phyloP scores from a whole-genome alignment of 1,284 basidiomycete species.

The Lentinula novae-zelandiae region DNA sequence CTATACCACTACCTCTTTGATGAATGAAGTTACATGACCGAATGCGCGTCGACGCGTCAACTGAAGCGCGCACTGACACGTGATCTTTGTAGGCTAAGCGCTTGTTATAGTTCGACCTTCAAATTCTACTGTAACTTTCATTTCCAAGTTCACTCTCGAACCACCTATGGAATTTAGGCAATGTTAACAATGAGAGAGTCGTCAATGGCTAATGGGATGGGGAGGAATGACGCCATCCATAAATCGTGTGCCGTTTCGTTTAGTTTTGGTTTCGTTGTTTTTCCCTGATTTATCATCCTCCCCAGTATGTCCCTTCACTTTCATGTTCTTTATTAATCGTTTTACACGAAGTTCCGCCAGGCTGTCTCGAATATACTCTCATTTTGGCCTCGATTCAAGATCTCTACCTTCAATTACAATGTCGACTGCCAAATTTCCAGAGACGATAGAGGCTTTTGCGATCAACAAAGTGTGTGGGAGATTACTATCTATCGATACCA shows the following conservation, averaged over 20 bases:
- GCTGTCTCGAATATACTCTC: not conserved
- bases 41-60: no score
- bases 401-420: not conserved
- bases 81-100: no score
- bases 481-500: not conserved
- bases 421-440: not conserved
- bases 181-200: not conserved
- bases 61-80: no score
- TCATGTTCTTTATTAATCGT: not conserved
- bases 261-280: not conserved
- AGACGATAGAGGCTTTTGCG: constrained; percentile 52
- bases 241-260: not conserved
- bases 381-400: not conserved
- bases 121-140: no score
- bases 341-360: not conserved
- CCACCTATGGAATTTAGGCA: no score
- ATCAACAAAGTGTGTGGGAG: constrained; percentile 38
- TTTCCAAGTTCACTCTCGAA: no score
- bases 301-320: not conserved
- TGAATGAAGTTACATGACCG: no score
- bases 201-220: no score
- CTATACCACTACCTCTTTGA: no score
- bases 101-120: no score
- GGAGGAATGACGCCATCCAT: not conserved
- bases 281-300: not conserved